Percentiles rank a stretch among this genome's conserved stretches.
phyloP scores from a whole-genome alignment of 441 rosid species.

The Rhodomyrtus psidioides region DNA sequence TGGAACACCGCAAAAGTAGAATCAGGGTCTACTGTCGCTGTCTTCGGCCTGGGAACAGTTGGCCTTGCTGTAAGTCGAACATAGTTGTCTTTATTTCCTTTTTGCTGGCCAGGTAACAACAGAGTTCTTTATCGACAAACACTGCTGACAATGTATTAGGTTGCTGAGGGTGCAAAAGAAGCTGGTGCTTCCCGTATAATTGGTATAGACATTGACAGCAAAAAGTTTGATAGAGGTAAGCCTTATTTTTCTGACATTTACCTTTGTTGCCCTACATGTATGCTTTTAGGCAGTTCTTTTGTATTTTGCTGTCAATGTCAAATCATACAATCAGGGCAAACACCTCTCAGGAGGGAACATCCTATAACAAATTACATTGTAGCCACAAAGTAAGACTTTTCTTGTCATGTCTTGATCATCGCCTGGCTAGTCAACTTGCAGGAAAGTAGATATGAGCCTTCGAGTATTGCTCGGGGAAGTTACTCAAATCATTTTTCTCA shows the following conservation, averaged over 20 bases:
- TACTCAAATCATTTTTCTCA: not conserved
- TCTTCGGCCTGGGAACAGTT: slow-evolving; percentile 95
- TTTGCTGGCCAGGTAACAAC: not conserved
- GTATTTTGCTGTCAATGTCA: not conserved
- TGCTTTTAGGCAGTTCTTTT: not conserved
- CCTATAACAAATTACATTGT: not conserved
- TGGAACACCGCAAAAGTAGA: slow-evolving; percentile 99
- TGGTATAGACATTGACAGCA: slow-evolving; percentile 83
- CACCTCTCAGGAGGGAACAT: not conserved
- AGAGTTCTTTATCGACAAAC: not conserved
- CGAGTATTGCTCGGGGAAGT: not conserved
- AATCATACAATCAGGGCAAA: not conserved
- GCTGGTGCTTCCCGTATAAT: slow-evolving; percentile 92
- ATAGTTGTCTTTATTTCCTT: not conserved
- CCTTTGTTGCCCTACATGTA: rapidly evolving
- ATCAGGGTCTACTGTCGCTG: slow-evolving; percentile 75
- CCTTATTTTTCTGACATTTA: not conserved
- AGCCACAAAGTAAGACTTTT: not conserved
- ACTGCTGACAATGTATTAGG: slow-evolving; percentile 30
- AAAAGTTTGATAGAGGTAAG: slow-evolving; percentile 61
- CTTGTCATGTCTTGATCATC: not conserved
- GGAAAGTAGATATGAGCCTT: not conserved
- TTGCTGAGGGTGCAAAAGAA: slow-evolving; percentile 92
- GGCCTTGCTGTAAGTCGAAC: slow-evolving; percentile 76
- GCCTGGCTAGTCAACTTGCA: not conserved